Evolutionary conservation across 352 stramenopile species (phyloP).

Genomic region (Phytophthora sp.): DNA sequence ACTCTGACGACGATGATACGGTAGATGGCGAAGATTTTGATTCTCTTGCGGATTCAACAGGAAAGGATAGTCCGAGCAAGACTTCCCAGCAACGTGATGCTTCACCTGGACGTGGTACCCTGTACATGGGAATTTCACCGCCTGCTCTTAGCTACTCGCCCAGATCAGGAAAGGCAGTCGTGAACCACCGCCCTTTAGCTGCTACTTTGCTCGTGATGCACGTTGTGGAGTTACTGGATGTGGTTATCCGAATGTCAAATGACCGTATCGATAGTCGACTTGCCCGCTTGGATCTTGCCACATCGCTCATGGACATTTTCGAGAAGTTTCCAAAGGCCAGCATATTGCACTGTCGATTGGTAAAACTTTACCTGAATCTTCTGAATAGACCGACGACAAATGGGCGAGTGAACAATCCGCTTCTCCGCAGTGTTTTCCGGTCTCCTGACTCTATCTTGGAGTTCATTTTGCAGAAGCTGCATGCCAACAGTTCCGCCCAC

Average conservation of each 20-base stretch:
- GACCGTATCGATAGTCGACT: constrained; percentile 63
- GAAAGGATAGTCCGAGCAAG: constrained; percentile 24
- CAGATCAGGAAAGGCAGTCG: constrained; percentile 51
- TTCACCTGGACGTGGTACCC: constrained; percentile 15
- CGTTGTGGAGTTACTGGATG: constrained; percentile 70
- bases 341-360: constrained; percentile 72
- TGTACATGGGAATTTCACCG: constrained; percentile 24
- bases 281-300: constrained; percentile 57
- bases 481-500: constrained; percentile 52
- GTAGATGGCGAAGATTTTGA: constrained; percentile 30
- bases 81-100: constrained; percentile 11
- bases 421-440: constrained; percentile 74
- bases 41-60: background rate
- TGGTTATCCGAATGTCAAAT: constrained; percentile 65
- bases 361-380: constrained; percentile 75
- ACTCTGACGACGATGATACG: constrained; percentile 56
- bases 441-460: constrained; percentile 69
- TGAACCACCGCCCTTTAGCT: constrained; percentile 68
- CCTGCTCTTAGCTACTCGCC: constrained; percentile 44
- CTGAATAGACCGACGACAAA: constrained; percentile 67
- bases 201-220: constrained; percentile 71
- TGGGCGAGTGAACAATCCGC: constrained; percentile 75
- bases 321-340: constrained; percentile 75
- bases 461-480: constrained; percentile 73
- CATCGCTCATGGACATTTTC: constrained; percentile 73